Base-by-base conservation (phyloP, 148 eudicot species). In the Nepenthes mirabilis region DNA sequence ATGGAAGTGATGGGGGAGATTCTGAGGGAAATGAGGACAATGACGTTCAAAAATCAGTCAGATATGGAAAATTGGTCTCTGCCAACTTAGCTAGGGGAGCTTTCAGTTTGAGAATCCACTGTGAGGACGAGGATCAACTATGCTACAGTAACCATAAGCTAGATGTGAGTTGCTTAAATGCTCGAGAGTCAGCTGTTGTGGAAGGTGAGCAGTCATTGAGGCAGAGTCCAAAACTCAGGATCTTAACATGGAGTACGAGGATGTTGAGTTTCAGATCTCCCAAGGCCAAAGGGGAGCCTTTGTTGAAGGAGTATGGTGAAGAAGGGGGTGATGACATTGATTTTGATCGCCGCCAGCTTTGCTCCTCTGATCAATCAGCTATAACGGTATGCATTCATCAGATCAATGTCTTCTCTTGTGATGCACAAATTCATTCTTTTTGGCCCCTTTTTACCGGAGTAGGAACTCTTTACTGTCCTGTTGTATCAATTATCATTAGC, bases 251-350 rank as follows among this genome's bases (percentile, higher is more conserved):
- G 95, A 76, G 73, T 63, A 84, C 78, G 71, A 79, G 84, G 72
- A 84, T 65, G 68, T 56, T 85, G 76, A 81, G 84, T 57, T 85
- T 88, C 63, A 83, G 65, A 72, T 75, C 88, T 50, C 75, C 84
- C 34, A 85, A 67, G 62, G 76, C 63, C 53, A 85, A 79, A 70
- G 91, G 96, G 23, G 96, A 88, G 64, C 96, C 96, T 3, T 68
- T 88, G 43, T 56, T 88, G 69, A 85, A 83, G 68, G 73, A 81
- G 62, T 67, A 72, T 54, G 75, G 79, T 47, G 90, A 87, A 57
- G 82, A 85, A 60, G 96, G 96, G 43, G 96, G 96, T 47, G 96
- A 88, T 65, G 96, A 88, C 65, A 85, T 88, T 58, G 96, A 88
- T 79, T 80, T 74, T 71, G 88, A 77, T 71, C 84, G 96, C 14